These are phyloP conservation scores for Candida gorgasii DNA, from an alignment of 805 yeast species.

Conservation along the genomic window DNA sequence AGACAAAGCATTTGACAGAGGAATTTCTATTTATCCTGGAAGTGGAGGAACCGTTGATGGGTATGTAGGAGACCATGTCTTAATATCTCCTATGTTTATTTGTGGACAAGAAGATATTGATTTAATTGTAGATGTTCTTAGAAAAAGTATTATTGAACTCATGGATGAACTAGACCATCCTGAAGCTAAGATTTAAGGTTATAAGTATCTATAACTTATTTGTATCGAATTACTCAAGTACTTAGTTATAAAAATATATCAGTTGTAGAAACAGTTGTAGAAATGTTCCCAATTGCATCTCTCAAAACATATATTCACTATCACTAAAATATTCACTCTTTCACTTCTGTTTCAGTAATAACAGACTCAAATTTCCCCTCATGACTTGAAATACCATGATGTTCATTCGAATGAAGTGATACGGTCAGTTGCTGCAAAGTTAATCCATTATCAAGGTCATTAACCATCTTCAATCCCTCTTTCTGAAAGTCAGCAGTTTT, in stretches of 20 bases:
- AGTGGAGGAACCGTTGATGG: conserved; percentile 32
- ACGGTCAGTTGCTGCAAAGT: neutral
- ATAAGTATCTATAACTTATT: no score
- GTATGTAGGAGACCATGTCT: conserved; percentile 41
- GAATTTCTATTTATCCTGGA: conserved; percentile 49
- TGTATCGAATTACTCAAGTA: no score
- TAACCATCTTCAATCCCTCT: neutral
- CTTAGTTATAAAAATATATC: neutral
- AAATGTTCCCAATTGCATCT: no score
- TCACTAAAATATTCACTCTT: neutral
- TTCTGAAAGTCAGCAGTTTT: neutral
- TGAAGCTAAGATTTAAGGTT: neutral
- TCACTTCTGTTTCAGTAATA: neutral
- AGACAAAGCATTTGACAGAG: conserved; percentile 38
- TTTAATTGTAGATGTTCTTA: conserved; percentile 48
- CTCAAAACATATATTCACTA: neutral
- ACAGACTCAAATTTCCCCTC: neutral
- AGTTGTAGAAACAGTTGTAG: no score
- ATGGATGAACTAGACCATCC: neutral
- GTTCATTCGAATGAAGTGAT: neutral
- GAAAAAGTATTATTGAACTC: conserved; percentile 13
- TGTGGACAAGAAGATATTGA: conserved; percentile 34
- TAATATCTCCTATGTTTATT: conserved; percentile 42
- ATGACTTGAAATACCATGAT: no score
- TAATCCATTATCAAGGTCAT: neutral